These are phyloP conservation scores for Dissoconium aciculare DNA, from an alignment of 2,329 filamentous ascomycete species.

Conservation along the genomic window DNA sequence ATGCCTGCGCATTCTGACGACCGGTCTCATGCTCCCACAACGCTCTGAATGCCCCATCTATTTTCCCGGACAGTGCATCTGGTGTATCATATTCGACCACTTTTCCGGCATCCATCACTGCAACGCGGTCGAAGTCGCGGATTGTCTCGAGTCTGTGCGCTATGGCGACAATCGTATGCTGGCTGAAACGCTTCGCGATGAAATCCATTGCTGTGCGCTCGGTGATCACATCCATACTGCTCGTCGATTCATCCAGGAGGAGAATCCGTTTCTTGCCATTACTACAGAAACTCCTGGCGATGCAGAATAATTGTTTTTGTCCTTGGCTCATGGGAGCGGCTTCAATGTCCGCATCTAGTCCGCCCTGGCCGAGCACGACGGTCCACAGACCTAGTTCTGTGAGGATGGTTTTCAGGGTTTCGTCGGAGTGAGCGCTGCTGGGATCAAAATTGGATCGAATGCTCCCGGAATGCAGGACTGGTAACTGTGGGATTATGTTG, in stretches of 20 bases:
- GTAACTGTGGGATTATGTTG: conserved; percentile 17
- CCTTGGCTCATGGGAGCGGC: conserved; percentile 29
- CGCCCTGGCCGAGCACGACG: conserved; percentile 18
- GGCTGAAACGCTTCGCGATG: conserved; percentile 30
- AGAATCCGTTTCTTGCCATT: conserved; percentile 25
- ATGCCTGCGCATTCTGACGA: no score
- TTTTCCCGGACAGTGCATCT: conserved; percentile 11
- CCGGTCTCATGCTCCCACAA: no score
- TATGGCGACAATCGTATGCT: conserved; percentile 45
- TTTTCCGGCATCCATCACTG: conserved; percentile 36
- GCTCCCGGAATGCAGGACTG: conserved; percentile 22
- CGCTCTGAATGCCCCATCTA: no score
- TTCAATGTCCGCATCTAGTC: conserved; percentile 25
- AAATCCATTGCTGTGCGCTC: conserved; percentile 43
- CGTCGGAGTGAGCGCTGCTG: conserved; percentile 21
- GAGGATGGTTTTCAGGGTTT: conserved; percentile 30
- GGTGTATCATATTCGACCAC: conserved; percentile 29
- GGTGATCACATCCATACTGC: conserved; percentile 42
- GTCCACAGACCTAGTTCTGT: conserved; percentile 30
- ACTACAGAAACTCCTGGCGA: conserved; percentile 26
- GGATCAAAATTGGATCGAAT: conserved; percentile 38
- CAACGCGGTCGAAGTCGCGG: conserved; percentile 38
- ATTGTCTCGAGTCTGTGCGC: conserved; percentile 44
- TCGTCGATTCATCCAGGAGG: conserved; percentile 22
- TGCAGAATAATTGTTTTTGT: conserved; percentile 36